These are phyloP conservation scores for Magnaporthales sp. DNA, from an alignment of 2,329 filamentous ascomycete species.

Conservation along the genomic window DNA sequence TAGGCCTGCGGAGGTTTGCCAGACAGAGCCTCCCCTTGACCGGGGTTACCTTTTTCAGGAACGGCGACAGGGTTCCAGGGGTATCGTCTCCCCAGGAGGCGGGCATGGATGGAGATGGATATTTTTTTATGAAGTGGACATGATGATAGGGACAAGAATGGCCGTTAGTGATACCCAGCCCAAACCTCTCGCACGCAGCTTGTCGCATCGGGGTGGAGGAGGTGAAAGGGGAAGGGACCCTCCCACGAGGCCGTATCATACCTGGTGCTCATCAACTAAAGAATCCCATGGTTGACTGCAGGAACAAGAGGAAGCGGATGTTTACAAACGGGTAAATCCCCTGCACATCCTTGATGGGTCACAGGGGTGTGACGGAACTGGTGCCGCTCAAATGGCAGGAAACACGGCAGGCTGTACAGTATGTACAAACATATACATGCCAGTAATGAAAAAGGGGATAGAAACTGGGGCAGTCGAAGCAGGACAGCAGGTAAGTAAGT, in stretches of 20 bases:
- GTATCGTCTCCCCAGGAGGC: not conserved
- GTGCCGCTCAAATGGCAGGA: too few species aligned
- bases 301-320: not conserved
- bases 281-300: not conserved
- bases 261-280: not conserved
- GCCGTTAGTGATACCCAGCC: not conserved
- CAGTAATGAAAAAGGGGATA: not conserved
- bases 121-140: not conserved
- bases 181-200: not conserved
- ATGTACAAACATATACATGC: not conserved
- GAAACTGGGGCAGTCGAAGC: not conserved
- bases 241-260: not conserved
- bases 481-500: not conserved
- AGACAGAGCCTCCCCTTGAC: not conserved
- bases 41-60: not conserved
- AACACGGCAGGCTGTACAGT: not conserved
- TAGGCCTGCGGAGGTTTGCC: not conserved
- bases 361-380: not conserved
- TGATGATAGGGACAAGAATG: not conserved
- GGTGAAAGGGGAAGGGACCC: not conserved
- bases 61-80: not conserved
- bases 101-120: not conserved
- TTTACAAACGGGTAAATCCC: not conserved
- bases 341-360: not conserved
- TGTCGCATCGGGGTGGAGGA: conserved; percentile 2